Evolutionary conservation across 2,329 filamentous ascomycete genomes (phyloP).

Genomic region (Cladosporium phlei): DNA sequence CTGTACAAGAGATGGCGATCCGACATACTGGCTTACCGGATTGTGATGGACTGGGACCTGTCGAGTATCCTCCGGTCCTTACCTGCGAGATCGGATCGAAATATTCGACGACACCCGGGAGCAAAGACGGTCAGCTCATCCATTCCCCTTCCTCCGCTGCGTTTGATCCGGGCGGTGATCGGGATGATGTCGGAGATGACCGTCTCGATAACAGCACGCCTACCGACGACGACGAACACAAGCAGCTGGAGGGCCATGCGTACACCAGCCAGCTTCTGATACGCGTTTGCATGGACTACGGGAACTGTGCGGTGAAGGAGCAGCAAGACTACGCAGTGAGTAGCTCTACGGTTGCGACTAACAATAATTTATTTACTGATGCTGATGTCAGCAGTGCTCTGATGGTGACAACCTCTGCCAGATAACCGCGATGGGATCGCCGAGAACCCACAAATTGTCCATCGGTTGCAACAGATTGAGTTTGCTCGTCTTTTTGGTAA

Average conservation of each 20-base stretch:
- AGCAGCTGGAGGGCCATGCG: neutral
- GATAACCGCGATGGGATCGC: constrained; percentile 30
- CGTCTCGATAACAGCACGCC: neutral
- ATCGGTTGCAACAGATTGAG: constrained; percentile 44
- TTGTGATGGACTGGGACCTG: neutral
- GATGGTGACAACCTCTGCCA: constrained; percentile 26
- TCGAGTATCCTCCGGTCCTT: too few species aligned
- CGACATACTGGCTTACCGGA: neutral
- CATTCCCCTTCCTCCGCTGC: neutral
- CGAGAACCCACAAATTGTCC: constrained; percentile 35
- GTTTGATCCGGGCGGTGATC: neutral
- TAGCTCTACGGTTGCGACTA: constrained; percentile 21
- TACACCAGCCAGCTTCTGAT: constrained; percentile 40
- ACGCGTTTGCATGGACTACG: constrained; percentile 44
- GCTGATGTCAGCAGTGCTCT: constrained; percentile 30
- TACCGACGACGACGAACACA: neutral
- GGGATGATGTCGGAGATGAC: neutral
- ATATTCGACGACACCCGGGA: too few species aligned
- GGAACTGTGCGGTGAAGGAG: constrained; percentile 45
- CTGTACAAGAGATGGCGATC: neutral
- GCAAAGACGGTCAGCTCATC: neutral
- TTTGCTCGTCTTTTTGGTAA: constrained; percentile 38
- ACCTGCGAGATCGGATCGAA: too few species aligned
- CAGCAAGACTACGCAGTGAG: constrained; percentile 37
- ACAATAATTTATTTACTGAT: constrained; percentile 8